Percentiles rank a stretch among this genome's conserved stretches.
These are phyloP conservation scores for Lanmaoa pseudosensibilis DNA, from an alignment of 768 basidiomycete species.

Conservation along the genomic window DNA sequence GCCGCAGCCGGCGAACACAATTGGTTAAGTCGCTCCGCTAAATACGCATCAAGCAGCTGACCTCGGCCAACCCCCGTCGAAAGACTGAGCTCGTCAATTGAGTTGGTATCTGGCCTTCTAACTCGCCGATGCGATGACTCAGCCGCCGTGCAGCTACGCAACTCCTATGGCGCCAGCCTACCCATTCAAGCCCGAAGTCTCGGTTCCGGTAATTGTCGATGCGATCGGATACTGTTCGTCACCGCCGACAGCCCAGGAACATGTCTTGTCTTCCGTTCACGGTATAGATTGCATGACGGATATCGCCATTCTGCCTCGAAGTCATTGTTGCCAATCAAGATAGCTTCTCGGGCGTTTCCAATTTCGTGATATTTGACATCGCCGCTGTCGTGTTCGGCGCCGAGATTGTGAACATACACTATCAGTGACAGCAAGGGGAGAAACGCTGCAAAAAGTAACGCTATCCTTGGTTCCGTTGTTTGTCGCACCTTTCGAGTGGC, in stretches of 20 bases:
- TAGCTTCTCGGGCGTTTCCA: neutral
- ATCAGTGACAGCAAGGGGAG: neutral
- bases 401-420: neutral
- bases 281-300: neutral
- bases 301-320: neutral
- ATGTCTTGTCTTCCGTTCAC: neutral
- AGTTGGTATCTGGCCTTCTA: neutral
- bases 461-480: neutral
- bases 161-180: neutral
- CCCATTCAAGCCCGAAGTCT: too few species aligned
- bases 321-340: neutral
- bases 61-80: neutral
- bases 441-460: neutral
- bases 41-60: neutral
- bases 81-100: neutral
- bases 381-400: neutral
- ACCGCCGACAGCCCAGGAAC: neutral
- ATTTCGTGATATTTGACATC: neutral
- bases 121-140: neutral
- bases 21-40: too few species aligned
- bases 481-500: neutral
- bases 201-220: neutral
- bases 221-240: neutral
- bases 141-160: neutral
- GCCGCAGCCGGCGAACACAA: neutral